phyloP scores from a whole-genome alignment of 1,284 basidiomycete species.

The Ganoderma sinense region DNA sequence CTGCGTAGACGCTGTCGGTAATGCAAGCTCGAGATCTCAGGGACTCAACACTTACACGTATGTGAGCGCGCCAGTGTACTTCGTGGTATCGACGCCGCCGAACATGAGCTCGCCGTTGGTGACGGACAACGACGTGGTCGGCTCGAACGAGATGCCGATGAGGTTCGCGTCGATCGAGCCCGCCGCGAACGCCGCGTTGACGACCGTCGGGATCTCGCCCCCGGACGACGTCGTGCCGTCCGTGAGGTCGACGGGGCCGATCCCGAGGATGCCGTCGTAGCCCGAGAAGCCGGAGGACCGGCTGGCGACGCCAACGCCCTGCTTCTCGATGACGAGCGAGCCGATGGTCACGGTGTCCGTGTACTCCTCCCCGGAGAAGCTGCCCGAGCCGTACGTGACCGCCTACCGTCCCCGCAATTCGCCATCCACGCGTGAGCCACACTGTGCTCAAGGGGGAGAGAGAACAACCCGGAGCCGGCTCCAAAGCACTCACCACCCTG shows the following conservation, averaged over 20 bases:
- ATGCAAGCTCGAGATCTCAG: no score
- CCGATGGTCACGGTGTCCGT: constrained; percentile 49
- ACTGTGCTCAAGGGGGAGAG: not conserved
- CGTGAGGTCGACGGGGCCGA: constrained; percentile 59
- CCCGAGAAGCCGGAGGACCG: constrained; percentile 45
- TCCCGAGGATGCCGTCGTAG: constrained; percentile 60
- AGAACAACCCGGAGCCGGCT: not conserved
- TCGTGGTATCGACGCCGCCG: constrained; percentile 54
- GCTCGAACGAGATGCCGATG: constrained; percentile 59
- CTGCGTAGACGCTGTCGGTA: constrained; percentile 34
- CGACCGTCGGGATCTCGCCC: constrained; percentile 46
- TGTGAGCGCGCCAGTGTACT: not conserved
- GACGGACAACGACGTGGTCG: constrained; percentile 43
- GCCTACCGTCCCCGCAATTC: constrained; percentile 15
- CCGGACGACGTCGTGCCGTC: constrained; percentile 22
- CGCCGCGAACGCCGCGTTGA: constrained; percentile 54
- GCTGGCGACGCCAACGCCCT: constrained; percentile 55
- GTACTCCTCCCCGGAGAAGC: constrained; percentile 41
- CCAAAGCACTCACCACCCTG: constrained; percentile 24
- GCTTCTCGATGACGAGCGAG: constrained; percentile 35
- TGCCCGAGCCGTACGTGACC: constrained; percentile 31
- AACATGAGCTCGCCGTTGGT: constrained; percentile 45
- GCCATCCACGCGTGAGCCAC: not conserved
- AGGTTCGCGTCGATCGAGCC: constrained; percentile 36
- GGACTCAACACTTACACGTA: not conserved